These are phyloP conservation scores for Marchantia polymorpha DNA, from an alignment of 225 moss, liverwort and hornwort genomes.

Conservation along the genomic window DNA sequence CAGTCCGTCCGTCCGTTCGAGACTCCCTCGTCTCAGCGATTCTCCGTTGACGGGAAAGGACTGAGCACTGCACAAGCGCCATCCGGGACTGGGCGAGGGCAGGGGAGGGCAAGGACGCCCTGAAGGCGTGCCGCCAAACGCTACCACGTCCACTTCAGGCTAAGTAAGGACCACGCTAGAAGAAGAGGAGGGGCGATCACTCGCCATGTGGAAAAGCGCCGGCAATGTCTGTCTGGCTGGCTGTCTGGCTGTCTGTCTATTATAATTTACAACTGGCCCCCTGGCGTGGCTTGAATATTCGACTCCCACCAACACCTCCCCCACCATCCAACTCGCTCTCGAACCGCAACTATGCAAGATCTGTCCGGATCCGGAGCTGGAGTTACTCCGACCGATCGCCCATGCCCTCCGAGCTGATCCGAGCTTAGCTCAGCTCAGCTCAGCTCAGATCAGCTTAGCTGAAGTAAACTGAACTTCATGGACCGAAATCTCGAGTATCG, in stretches of 20 bases:
- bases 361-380: no score
- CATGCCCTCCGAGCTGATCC: no score
- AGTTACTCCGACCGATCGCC: no score
- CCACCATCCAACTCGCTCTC: no score
- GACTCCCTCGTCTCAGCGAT: neutral
- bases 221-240: neutral
- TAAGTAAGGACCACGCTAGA: no score
- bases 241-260: neutral
- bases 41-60: neutral
- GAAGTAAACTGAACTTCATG: no score
- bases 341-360: no score
- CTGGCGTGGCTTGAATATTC: neutral
- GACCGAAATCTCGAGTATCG: no score
- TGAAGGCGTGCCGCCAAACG: neutral
- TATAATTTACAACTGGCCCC: conserved; percentile 1
- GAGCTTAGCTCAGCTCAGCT: no score
- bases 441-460: no score
- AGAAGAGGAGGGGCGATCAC: neutral
- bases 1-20: neutral
- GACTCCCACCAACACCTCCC: no score
- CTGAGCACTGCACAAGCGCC: neutral
- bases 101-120: neutral
- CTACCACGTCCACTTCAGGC: conserved; percentile 2
- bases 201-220: neutral
- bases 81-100: neutral